Conservation (phyloP, 441 rosid genomes). For the Capsella rubella region DNA sequence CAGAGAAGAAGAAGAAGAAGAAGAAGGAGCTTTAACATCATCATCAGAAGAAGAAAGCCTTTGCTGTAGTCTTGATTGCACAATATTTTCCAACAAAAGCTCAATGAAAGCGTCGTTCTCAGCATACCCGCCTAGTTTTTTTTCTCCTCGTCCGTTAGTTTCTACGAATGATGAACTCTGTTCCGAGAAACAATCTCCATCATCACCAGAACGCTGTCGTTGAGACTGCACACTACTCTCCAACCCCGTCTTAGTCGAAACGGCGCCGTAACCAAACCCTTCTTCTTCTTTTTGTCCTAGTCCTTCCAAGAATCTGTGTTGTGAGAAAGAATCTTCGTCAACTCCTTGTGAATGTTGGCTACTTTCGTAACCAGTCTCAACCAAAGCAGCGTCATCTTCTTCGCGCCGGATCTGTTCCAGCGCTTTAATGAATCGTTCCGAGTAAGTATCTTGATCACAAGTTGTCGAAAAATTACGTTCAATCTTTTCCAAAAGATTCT, state of each 20-base stretch:
- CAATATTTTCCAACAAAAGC: not conserved
- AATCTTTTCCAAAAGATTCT: not conserved
- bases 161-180: not conserved
- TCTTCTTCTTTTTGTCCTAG: not conserved
- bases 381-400: not conserved
- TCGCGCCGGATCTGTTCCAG: not conserved
- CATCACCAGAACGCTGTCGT: not conserved
- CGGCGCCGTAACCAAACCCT: no score
- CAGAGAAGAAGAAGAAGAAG: slow-evolving; percentile 5
- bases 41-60: not conserved
- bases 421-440: not conserved
- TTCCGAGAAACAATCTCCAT: not conserved
- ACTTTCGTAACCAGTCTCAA: not conserved
- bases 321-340: not conserved
- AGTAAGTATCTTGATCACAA: not conserved
- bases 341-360: not conserved
- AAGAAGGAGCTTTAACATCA: not conserved
- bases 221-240: no score
- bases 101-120: not conserved
- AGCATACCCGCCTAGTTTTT: not conserved
- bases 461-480: not conserved
- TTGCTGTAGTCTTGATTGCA: not conserved
- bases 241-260: no score
- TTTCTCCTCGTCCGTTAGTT: not conserved
- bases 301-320: not conserved